Evolutionary conservation across 2,329 filamentous ascomycete genomes (phyloP), one percentile per base, ranked within the genome.

Genomic region (Neofusicoccum parvum): DNA sequence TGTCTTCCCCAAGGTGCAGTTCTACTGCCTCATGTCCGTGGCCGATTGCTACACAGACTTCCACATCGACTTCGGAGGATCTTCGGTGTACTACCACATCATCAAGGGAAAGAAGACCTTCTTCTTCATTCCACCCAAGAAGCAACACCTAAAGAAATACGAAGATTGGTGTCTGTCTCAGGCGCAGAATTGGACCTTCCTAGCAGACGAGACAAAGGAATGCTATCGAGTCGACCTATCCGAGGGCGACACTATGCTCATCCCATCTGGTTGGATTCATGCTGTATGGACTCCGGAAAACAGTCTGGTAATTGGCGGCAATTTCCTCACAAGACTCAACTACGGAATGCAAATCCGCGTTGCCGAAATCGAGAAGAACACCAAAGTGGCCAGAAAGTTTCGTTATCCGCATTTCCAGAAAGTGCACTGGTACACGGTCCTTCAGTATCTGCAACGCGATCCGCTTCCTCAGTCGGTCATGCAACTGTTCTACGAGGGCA

Each of bases 31-130:
- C 41, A 90, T 90, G 88, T 90, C 88, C 5, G 87, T 90, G 23
- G 86, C 87, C 12, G 88, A 90, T 74, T 89, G 87, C 74, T 90
- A 89, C 69, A 90, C 88, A 20, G 88, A 90, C 74, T 90, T 90
- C 69, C 88, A 90, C 75, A 88, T 90, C 72, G 88, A 90, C 72
- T 90, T 90, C 75, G 88, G 88, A 41, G 88, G 88, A 5, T 90
- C 88, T 3, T 90, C 88, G 1, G 88, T 90, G 5, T 90, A 87
- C 72, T 90, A 90, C 69, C 88, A 90, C 71, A 90, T 90, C 68
- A 76, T 90, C 64, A 88, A 87, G 69, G 88, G 88, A 65, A 87
- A 84, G 71, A 90, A 90, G 75, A 88, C 87, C 0, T 90, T 90
- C 75, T 89, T 90, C 75, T 90, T 90, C 78, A 89, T 90, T 63